Evolutionary conservation across 108 stramenopile species (phyloP).

Genomic region (Parietichytrium sp.): DNA sequence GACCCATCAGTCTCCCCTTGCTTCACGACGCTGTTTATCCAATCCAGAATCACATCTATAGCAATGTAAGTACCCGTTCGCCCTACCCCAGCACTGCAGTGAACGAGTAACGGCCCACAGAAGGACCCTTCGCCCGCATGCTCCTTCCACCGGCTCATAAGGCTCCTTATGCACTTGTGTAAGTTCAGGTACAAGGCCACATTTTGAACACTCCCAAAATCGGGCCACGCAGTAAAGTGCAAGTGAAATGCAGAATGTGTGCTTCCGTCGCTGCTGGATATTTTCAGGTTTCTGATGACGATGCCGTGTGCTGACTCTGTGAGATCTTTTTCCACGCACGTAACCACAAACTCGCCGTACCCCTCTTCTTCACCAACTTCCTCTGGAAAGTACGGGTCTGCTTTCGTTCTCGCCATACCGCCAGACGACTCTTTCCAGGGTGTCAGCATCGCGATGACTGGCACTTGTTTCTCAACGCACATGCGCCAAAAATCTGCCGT

Average conservation of each 20-base stretch:
- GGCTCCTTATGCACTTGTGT: no score
- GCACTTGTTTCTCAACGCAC: neutral
- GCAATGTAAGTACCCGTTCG: constrained; percentile 36
- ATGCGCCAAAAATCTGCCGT: constrained; percentile 13
- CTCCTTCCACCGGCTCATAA: neutral
- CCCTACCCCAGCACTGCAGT: constrained; percentile 33
- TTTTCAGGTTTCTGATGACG: neutral
- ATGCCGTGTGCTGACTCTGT: neutral
- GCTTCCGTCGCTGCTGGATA: neutral
- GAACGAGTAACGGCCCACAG: neutral
- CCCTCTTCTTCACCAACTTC: neutral
- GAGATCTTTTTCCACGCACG: neutral
- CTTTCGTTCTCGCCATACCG: neutral
- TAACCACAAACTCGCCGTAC: neutral
- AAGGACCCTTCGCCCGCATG: neutral
- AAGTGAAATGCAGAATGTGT: neutral
- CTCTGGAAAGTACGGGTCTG: neutral
- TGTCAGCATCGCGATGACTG: neutral
- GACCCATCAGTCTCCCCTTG: neutral
- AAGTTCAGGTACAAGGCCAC: neutral
- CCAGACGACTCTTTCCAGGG: neutral
- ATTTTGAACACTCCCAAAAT: constrained; percentile 19
- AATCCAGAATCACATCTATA: neutral
- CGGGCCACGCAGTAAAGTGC: neutral
- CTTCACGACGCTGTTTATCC: neutral